A percentile compares a stretch with the other conserved stretches of the same genome.
Conservation (phyloP, 108 stramenopile genomes). For the Nannochloropsis oceanica region DNA sequence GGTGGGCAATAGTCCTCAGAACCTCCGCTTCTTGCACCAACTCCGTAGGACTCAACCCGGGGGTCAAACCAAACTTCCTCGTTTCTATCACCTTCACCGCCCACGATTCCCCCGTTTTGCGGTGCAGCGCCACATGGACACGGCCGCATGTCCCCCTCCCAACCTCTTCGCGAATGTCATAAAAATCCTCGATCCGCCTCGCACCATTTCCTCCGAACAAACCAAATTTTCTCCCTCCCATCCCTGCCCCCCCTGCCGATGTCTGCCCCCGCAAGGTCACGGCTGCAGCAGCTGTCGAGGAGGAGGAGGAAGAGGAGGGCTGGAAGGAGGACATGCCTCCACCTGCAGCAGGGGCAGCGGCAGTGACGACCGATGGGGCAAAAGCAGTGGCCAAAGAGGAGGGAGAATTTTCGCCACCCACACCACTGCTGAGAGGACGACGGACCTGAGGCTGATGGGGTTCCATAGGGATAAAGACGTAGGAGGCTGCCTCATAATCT, state of each 20-base stretch:
- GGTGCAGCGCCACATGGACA: conserved; percentile 67
- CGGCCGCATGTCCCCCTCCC: conserved; percentile 78
- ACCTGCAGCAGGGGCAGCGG: neutral
- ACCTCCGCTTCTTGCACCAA: conserved; percentile 65
- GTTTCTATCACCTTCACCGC: conserved; percentile 80
- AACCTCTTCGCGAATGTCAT: conserved; percentile 66
- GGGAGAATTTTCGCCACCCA: conserved; percentile 14
- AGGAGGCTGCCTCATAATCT: neutral
- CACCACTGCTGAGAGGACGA: conserved; percentile 2
- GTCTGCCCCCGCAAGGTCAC: neutral
- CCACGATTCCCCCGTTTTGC: conserved; percentile 56
- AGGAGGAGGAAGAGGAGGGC: neutral
- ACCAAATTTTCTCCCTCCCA: too few relatives aligned
- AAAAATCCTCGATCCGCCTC: conserved; percentile 48
- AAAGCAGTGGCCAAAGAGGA: conserved; percentile 7
- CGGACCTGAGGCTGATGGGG: neutral
- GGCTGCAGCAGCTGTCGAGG: neutral
- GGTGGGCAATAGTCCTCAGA: conserved; percentile 62
- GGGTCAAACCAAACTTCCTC: conserved; percentile 21
- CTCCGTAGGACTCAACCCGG: conserved; percentile 33
- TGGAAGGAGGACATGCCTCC: neutral
- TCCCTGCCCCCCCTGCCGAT: too few relatives aligned
- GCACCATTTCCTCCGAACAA: neutral
- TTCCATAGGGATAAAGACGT: neutral
- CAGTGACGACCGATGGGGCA: neutral